Base-by-base conservation (phyloP, 108 stramenopile species). In the Cylindrotheca fusiformis region DNA sequence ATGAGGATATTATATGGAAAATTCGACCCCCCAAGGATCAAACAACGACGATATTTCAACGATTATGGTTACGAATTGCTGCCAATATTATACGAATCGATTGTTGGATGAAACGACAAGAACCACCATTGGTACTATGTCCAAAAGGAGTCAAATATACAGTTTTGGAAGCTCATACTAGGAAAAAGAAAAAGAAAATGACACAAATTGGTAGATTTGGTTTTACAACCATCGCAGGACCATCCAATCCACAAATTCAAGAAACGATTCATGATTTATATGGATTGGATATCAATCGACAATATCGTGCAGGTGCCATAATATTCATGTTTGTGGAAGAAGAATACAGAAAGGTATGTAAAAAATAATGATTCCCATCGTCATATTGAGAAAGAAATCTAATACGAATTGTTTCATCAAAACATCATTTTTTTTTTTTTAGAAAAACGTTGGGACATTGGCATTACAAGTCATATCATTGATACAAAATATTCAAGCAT, bases 271-370 rank as follows among this genome's bases (percentile, higher is more conserved):
- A 77, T 48, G 79, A 86, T 32, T 8, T 76, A 20, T 86, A 82
- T 60, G 79, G 74, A 0, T 68, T 84, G 22, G 49, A 73, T 27
- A 49, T 53, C 20, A 60, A 56, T 17, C 55, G 63, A 14, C 54
- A 55, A 49, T 71, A 76, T 5, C 67, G 83, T 2, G 67, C 76
- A 22, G 86, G 65, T 1, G 91, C 91, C 21, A 85, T 93, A 8
- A 84, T 93, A 26, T 93, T 85, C 78, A 89, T 93, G 86, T 87
- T 79, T 52, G 86, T 88, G 0, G 87, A 93, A 63, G 81, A 81
- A 4, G 61, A 74, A 2, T 86, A 84, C 63, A 73, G 91, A 48
- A 58, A 41, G 36, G 36, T 41, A 14, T 10, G 36, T 41, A 41
- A 6, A 41, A 10, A n/a, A n/a, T n/a, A n/a, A n/a, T n/a, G n/a